A percentile compares a stretch with the other conserved stretches of the same genome.
phyloP scores from a whole-genome alignment of 495 filamentous ascomycete species.

The Aeminium ludgeri region DNA sequence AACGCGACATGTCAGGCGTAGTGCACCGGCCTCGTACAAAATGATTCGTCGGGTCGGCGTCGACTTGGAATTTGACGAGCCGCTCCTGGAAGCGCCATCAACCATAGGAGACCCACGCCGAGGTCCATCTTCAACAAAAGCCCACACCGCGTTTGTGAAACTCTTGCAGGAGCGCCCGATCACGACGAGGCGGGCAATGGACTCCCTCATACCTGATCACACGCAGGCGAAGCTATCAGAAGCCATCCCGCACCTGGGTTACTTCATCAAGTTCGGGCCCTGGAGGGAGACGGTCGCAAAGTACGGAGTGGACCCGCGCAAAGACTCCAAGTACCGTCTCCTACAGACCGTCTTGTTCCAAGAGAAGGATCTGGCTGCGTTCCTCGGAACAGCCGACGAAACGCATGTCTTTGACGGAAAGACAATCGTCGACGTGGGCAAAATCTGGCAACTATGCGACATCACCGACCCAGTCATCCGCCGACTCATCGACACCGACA shows the following conservation, averaged over 20 bases:
- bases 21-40: no score
- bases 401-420: conserved; percentile 72
- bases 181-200: conserved; percentile 66
- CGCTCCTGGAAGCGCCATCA: no score
- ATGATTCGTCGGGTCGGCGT: conserved; percentile 29
- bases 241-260: conserved; percentile 61
- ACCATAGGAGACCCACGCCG: no score
- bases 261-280: conserved; percentile 76
- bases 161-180: conserved; percentile 60
- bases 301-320: conserved; percentile 73
- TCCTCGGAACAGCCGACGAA: background rate
- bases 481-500: conserved; percentile 32
- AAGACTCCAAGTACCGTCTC: conserved; percentile 49
- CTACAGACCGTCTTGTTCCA: conserved; percentile 84
- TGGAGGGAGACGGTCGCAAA: conserved; percentile 75
- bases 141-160: conserved; percentile 1
- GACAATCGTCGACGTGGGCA: conserved; percentile 46
- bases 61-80: no score
- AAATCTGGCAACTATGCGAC: conserved; percentile 87
- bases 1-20: no score
- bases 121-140: no score
- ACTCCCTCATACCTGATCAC: conserved; percentile 40
- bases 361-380: conserved; percentile 21
- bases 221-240: conserved; percentile 38
- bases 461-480: conserved; percentile 60